These are phyloP conservation scores for Cadophora sp. DNA, from an alignment of 2,329 filamentous ascomycete genomes.

Conservation along the genomic window DNA sequence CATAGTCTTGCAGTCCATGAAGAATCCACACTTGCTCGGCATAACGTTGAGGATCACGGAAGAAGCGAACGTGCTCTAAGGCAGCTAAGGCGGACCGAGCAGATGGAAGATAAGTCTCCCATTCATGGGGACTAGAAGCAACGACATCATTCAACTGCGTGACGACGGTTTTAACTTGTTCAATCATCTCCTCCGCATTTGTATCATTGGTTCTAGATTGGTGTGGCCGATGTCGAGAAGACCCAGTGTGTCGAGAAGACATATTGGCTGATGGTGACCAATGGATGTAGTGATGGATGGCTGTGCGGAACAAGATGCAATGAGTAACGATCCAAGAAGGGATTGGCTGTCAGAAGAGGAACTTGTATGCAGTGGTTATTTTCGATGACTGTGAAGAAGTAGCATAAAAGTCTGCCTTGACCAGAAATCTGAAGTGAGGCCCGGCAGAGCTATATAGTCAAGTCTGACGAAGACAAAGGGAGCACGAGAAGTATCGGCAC, in stretches of 20 bases:
- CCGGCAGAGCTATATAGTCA: conserved; percentile 16
- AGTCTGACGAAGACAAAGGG: background rate
- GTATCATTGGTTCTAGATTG: conserved; percentile 30
- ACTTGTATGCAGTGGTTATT: background rate
- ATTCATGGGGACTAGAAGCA: conserved; percentile 38
- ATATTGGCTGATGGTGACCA: conserved; percentile 30
- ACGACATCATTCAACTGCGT: conserved; percentile 40
- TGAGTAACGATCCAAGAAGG: background rate
- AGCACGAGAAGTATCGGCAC: conserved; percentile 1
- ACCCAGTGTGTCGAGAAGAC: conserved; percentile 36
- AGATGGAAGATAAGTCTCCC: conserved; percentile 46
- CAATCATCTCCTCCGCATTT: conserved; percentile 37
- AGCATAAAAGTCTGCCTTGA: background rate
- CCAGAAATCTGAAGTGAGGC: conserved; percentile 6
- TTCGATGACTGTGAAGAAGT: background rate
- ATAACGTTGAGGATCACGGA: conserved; percentile 46
- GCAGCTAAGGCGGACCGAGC: conserved; percentile 49
- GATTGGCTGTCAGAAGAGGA: background rate
- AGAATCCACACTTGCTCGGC: conserved; percentile 52
- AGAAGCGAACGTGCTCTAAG: conserved; percentile 49
- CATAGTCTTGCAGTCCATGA: conserved; percentile 55
- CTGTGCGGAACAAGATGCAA: background rate
- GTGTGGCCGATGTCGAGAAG: conserved; percentile 35
- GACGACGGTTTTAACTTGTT: conserved; percentile 42
- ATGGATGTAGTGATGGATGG: background rate